Conservation (phyloP, 768 basidiomycete genomes). For the Kondoa subrosea region DNA sequence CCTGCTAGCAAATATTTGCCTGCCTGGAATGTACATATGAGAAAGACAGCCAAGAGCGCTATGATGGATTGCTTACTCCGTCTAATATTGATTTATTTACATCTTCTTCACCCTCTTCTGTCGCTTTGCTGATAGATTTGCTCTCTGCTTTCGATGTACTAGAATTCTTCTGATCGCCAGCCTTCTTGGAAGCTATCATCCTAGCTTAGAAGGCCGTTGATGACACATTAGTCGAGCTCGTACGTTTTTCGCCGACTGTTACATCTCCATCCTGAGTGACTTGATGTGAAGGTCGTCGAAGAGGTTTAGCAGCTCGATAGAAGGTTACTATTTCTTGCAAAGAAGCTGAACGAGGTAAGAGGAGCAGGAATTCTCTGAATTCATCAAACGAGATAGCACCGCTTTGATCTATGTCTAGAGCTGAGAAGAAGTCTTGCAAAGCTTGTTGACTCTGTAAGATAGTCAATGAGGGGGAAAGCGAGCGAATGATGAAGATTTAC, state of each 20-base stretch:
- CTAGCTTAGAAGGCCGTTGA: too few relatives aligned
- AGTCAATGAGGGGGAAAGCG: background rate
- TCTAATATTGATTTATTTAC: slow-evolving; percentile 43
- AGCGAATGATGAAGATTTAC: background rate
- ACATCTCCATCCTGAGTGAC: slow-evolving; percentile 27
- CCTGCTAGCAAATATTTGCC: slow-evolving; percentile 83
- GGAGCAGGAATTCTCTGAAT: slow-evolving; percentile 26
- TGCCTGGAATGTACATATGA: too few relatives aligned
- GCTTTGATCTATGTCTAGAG: slow-evolving; percentile 18
- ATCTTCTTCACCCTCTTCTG: slow-evolving; percentile 41
- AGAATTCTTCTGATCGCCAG: too few relatives aligned
- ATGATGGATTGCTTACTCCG: too few relatives aligned
- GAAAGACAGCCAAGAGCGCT: too few relatives aligned
- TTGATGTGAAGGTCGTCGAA: slow-evolving; percentile 21
- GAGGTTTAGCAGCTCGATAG: slow-evolving; percentile 17
- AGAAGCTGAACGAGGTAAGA: slow-evolving; percentile 23
- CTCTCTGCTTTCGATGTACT: too few relatives aligned
- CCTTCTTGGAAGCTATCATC: too few relatives aligned
- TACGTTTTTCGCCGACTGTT: slow-evolving; percentile 3
- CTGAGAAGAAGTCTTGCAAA: background rate
- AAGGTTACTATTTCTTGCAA: slow-evolving; percentile 24
- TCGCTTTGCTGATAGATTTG: too few relatives aligned
- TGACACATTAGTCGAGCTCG: slow-evolving; percentile 3
- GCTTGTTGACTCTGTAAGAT: background rate
- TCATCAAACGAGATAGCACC: slow-evolving; percentile 25